Percentiles rank a stretch among this genome's conserved stretches.
Conservation (phyloP, 2,329 filamentous ascomycete species). For the Stylonectria norvegica region DNA sequence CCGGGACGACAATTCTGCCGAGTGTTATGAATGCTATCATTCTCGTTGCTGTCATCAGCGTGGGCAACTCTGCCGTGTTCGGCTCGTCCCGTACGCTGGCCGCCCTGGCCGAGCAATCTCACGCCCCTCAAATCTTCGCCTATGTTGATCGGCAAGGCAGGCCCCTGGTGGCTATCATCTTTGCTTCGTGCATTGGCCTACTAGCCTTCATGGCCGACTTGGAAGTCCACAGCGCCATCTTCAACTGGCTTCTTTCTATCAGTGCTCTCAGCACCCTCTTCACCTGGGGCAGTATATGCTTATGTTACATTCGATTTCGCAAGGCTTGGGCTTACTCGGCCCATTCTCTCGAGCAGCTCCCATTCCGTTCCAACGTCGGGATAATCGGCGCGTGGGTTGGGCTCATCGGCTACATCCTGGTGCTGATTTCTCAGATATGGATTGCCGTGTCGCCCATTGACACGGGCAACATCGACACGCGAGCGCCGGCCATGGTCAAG, state of each 20-base stretch:
- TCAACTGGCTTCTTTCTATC: conserved; percentile 76
- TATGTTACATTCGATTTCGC: conserved; percentile 88
- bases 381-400: conserved; percentile 77
- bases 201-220: conserved; percentile 74
- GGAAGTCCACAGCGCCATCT: conserved; percentile 56
- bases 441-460: conserved; percentile 73
- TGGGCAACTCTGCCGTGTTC: conserved; percentile 89
- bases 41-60: conserved; percentile 82
- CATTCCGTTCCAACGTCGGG: conserved; percentile 77
- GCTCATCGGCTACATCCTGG: conserved; percentile 69
- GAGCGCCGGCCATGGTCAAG: conserved; percentile 45
- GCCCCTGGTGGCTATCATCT: conserved; percentile 67
- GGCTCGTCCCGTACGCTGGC: conserved; percentile 87
- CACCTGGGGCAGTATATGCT: conserved; percentile 80
- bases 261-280: conserved; percentile 71
- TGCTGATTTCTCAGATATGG: conserved; percentile 85
- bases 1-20: conserved; percentile 74
- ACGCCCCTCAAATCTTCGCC: conserved; percentile 71
- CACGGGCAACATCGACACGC: conserved; percentile 39
- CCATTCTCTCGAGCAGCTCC: conserved; percentile 68
- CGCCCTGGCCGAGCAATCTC: conserved; percentile 81
- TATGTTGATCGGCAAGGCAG: conserved; percentile 86
- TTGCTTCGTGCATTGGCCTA: conserved; percentile 67
- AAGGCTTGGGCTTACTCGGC: conserved; percentile 67
- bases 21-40: conserved; percentile 95